Conservation (phyloP, 2,329 filamentous ascomycete species). For the Xylariales sp. region DNA sequence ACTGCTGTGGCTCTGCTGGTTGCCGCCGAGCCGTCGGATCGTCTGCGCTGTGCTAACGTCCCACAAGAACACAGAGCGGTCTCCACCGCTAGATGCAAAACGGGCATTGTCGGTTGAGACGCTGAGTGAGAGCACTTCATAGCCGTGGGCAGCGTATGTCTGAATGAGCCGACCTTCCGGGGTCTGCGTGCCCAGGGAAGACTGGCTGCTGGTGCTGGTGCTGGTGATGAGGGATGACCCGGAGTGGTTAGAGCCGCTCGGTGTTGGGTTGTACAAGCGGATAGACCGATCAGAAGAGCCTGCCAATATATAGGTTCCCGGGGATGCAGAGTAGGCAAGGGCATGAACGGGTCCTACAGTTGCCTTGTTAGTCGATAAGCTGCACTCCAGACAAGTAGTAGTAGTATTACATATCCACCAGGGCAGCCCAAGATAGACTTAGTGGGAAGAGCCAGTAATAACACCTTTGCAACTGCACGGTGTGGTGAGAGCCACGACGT, state of each 20-base stretch:
- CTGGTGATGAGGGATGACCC: conserved; percentile 25
- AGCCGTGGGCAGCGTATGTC: conserved; percentile 84
- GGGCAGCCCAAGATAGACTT: too few species aligned
- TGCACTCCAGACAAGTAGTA: too few species aligned
- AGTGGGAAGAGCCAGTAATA: too few species aligned
- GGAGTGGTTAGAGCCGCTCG: conserved; percentile 29
- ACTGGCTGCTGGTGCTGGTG: conserved; percentile 33
- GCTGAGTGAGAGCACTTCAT: conserved; percentile 79
- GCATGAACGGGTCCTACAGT: conserved; percentile 71
- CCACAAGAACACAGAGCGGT: conserved; percentile 90
- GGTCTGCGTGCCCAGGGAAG: conserved; percentile 21
- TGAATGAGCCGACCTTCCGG: conserved; percentile 68
- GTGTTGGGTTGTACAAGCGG: conserved; percentile 77
- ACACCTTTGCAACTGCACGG: too few species aligned
- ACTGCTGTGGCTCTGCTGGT: conserved; percentile 8
- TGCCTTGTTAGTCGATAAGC: too few species aligned
- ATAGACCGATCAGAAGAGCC: conserved; percentile 82
- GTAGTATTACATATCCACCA: too few species aligned
- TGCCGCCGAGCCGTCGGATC: conserved; percentile 61
- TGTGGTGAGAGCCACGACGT: too few species aligned
- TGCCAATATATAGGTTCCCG: conserved; percentile 75
- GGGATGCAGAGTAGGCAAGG: conserved; percentile 66
- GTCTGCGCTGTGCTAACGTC: conserved; percentile 82
- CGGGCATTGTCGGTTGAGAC: conserved; percentile 74
- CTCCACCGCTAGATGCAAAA: conserved; percentile 85